These are phyloP conservation scores for Lentinula lateritia DNA, from an alignment of 768 basidiomycete genomes.

Conservation along the genomic window DNA sequence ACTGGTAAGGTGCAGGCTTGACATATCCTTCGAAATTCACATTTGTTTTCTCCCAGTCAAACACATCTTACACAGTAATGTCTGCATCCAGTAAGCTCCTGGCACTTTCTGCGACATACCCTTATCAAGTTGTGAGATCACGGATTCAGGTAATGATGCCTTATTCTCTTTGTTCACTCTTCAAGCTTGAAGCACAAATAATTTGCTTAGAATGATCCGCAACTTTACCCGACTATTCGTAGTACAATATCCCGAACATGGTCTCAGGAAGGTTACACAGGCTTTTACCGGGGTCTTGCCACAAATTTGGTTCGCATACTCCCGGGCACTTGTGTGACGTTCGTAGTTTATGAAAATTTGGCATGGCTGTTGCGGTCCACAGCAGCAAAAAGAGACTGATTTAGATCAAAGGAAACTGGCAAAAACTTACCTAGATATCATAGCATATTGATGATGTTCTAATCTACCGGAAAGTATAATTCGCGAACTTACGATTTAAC, in stretches of 20 bases:
- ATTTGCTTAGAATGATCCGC: slow-evolving; percentile 12
- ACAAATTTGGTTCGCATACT: slow-evolving; percentile 93
- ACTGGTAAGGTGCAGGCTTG: slow-evolving; percentile 52
- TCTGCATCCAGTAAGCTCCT: slow-evolving; percentile 86
- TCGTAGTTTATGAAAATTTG: slow-evolving; percentile 94
- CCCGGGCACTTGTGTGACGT: slow-evolving; percentile 96
- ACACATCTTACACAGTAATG: slow-evolving; percentile 86
- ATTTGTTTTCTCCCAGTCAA: slow-evolving; percentile 52
- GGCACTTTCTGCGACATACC: slow-evolving; percentile 84
- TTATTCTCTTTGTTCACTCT: slow-evolving; percentile 2
- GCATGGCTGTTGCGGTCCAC: slow-evolving; percentile 74
- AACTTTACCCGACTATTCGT: slow-evolving; percentile 79
- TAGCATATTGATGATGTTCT: not conserved
- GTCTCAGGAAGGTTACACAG: slow-evolving; percentile 69
- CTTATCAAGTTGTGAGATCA: slow-evolving; percentile 95
- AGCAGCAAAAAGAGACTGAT: slow-evolving; percentile 47
- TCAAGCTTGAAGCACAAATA: no score
- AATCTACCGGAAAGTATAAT: not conserved
- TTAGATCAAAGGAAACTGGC: not conserved
- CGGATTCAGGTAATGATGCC: slow-evolving; percentile 74
- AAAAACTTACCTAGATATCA: not conserved
- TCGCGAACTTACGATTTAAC: no score
- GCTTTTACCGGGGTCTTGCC: slow-evolving; percentile 93
- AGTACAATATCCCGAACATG: slow-evolving; percentile 78
- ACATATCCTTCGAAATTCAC: not conserved